These are phyloP conservation scores for Dothistroma pini DNA, from an alignment of 2,329 filamentous ascomycete genomes.

Conservation along the genomic window DNA sequence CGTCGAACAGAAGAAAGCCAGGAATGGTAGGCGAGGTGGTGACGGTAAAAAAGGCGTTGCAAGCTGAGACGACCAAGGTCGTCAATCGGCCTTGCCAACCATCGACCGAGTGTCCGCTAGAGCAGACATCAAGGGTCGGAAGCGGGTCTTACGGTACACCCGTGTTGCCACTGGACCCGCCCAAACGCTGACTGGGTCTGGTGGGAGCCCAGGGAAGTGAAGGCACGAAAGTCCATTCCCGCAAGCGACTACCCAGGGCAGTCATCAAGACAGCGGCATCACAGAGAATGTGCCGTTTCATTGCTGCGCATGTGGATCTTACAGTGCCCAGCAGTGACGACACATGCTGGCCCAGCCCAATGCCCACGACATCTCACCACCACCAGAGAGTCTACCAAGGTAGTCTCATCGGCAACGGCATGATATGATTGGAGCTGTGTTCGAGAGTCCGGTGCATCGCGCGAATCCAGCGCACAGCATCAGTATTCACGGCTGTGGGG, in stretches of 20 bases:
- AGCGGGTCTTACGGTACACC: neutral
- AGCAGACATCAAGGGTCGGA: neutral
- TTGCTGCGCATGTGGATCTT: neutral
- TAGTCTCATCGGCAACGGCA: neutral
- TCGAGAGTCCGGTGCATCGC: neutral
- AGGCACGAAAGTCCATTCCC: neutral
- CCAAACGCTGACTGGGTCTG: neutral
- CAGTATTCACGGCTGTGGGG: neutral
- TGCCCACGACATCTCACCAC: neutral
- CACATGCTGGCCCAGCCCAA: neutral
- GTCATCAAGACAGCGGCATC: neutral
- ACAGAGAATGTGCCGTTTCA: neutral
- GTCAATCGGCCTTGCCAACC: neutral
- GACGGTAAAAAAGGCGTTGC: neutral
- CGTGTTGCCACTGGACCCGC: neutral
- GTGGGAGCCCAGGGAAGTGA: neutral
- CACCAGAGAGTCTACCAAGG: neutral
- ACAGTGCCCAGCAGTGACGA: neutral
- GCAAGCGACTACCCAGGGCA: neutral
- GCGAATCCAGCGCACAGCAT: neutral
- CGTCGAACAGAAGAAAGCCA: neutral
- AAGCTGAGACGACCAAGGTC: neutral
- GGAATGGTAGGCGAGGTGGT: neutral
- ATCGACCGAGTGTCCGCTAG: neutral
- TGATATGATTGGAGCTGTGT: neutral